Percentiles rank a stretch among this genome's conserved stretches.
Conservation (phyloP, 257 asterid genomes). For the Solanum lycopersicoides region DNA sequence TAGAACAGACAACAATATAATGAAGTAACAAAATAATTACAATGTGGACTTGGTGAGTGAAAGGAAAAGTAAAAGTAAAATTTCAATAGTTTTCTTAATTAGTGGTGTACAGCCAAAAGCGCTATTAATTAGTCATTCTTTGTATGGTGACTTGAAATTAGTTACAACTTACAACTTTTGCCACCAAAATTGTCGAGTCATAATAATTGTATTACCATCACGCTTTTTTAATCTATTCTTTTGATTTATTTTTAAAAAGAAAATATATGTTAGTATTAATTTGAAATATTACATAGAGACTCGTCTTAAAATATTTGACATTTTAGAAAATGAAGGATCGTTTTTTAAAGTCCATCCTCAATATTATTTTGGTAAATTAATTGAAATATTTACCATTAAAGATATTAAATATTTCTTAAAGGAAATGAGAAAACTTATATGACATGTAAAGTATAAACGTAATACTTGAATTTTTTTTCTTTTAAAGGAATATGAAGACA, state of each 20-base stretch:
- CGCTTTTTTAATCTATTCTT: not conserved
- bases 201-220: not conserved
- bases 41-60: not conserved
- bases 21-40: not conserved
- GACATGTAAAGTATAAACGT: not conserved
- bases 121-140: not conserved
- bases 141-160: not conserved
- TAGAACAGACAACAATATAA: not conserved
- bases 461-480: not conserved
- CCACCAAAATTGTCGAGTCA: not conserved
- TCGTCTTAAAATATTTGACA: not conserved
- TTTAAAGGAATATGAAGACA: not conserved
- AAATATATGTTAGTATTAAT: not conserved
- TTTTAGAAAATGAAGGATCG: not conserved
- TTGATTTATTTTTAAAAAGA: not conserved
- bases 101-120: not conserved
- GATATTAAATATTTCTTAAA: not conserved
- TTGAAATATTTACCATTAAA: not conserved
- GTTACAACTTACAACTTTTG: not conserved
- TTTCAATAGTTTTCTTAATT: not conserved
- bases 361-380: not conserved
- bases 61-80: not conserved
- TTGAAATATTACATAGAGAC: not conserved
- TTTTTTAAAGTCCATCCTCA: not conserved
- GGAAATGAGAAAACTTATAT: too few relatives aligned